A percentile compares a stretch with the other conserved stretches of the same genome.
phyloP scores from a whole-genome alignment of 2,329 filamentous ascomycete genomes.

The Aspergillus tanneri region DNA sequence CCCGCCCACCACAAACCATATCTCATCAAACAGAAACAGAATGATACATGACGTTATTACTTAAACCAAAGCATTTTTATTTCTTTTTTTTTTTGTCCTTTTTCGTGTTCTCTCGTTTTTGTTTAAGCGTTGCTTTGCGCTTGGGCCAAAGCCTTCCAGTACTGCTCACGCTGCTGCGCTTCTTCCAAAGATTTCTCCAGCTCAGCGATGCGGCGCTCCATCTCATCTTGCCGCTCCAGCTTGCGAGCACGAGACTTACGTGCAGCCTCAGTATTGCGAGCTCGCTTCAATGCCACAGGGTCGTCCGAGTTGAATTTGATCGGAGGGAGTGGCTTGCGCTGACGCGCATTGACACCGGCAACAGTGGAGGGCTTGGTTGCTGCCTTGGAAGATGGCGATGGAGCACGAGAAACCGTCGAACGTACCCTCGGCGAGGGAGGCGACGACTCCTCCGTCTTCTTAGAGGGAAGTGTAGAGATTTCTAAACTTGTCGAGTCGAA shows the following conservation, averaged over 20 bases:
- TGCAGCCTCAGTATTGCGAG: slow-evolving; percentile 87
- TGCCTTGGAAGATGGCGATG: slow-evolving; percentile 42
- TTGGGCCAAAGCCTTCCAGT: slow-evolving; percentile 37
- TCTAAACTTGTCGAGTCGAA: slow-evolving; percentile 37
- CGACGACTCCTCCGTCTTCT: slow-evolving; percentile 19
- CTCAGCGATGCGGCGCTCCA: slow-evolving; percentile 71
- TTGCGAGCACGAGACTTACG: slow-evolving; percentile 91
- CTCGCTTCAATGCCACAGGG: slow-evolving; percentile 82
- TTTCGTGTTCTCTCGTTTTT: not conserved
- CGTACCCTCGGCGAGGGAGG: slow-evolving; percentile 32
- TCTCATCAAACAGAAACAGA: slow-evolving; percentile 20
- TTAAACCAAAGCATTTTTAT: slow-evolving; percentile 18
- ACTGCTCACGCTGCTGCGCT: slow-evolving; percentile 37
- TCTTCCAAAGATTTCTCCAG: slow-evolving; percentile 53
- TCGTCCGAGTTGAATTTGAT: slow-evolving; percentile 76
- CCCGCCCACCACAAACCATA: slow-evolving; percentile 35
- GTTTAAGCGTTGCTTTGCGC: slow-evolving; percentile 20
- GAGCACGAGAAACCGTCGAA: slow-evolving; percentile 42
- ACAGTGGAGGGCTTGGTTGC: slow-evolving; percentile 66
- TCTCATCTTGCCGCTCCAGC: slow-evolving; percentile 69
- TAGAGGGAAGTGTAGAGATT: slow-evolving; percentile 24
- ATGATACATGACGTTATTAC: slow-evolving; percentile 19
- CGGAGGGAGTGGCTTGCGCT: slow-evolving; percentile 76
- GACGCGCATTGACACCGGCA: slow-evolving; percentile 69
- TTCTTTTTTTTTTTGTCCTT: slow-evolving; percentile 16